phyloP scores from a whole-genome alignment of 1,284 basidiomycete genomes.

The Mixia osmundae region DNA sequence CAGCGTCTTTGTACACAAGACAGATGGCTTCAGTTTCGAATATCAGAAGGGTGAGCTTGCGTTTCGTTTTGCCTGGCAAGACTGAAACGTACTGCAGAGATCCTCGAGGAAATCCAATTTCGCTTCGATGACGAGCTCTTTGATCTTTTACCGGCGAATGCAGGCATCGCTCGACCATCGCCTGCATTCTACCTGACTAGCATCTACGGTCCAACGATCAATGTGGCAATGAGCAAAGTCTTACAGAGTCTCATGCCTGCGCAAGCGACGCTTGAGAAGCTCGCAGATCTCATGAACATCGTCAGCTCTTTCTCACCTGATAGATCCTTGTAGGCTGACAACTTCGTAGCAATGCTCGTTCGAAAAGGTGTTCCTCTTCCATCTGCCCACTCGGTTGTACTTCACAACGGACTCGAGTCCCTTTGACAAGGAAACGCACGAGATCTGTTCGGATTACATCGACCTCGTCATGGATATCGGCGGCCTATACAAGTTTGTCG shows the following conservation, averaged over 20 bases:
- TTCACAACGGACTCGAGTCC: constrained; percentile 81
- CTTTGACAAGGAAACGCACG: constrained; percentile 66
- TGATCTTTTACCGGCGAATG: constrained; percentile 33
- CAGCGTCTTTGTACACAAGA: constrained; percentile 91
- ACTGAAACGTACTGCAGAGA: constrained; percentile 31
- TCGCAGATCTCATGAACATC: constrained; percentile 55
- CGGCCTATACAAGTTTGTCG: background rate
- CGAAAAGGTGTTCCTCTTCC: constrained; percentile 80
- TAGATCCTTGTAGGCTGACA: background rate
- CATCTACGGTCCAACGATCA: constrained; percentile 66
- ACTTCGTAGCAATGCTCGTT: constrained; percentile 51
- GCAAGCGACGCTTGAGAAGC: constrained; percentile 45
- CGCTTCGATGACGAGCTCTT: constrained; percentile 56
- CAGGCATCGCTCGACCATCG: constrained; percentile 5
- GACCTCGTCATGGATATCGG: constrained; percentile 58
- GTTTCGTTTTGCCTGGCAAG: constrained; percentile 1
- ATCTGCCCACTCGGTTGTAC: constrained; percentile 61
- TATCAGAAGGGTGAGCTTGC: constrained; percentile 51
- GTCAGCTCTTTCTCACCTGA: constrained; percentile 16
- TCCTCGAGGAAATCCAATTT: constrained; percentile 64
- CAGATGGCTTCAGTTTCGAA: constrained; percentile 74
- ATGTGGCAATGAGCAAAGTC: constrained; percentile 58
- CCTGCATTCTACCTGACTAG: constrained; percentile 53
- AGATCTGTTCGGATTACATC: constrained; percentile 73
- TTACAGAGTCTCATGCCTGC: constrained; percentile 40